phyloP scores from a whole-genome alignment of 2,329 filamentous ascomycete genomes.

The Scedosporium apiospermum region DNA sequence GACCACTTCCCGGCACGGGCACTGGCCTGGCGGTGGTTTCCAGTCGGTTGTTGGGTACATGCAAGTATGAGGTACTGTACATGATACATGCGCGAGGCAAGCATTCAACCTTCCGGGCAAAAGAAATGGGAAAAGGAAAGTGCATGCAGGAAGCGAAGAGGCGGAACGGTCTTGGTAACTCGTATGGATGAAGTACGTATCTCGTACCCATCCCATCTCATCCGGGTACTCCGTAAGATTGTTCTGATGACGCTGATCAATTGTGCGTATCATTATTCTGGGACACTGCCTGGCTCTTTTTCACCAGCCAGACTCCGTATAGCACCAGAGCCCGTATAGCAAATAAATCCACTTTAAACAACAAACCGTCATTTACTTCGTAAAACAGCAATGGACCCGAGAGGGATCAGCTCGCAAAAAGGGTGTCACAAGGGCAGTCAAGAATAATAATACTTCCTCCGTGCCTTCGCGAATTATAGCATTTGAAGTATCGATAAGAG shows the following conservation, averaged over 20 bases:
- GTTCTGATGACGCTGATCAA: too few species aligned
- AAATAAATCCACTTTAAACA: too few species aligned
- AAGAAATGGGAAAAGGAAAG: not conserved
- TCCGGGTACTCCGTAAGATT: too few species aligned
- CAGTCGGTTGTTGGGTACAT: not conserved
- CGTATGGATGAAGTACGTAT: too few species aligned
- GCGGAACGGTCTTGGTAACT: too few species aligned
- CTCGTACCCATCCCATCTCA: too few species aligned
- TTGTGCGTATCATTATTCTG: not conserved
- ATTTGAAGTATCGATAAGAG: too few species aligned
- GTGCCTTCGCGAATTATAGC: not conserved
- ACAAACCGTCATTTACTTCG: too few species aligned
- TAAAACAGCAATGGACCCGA: too few species aligned
- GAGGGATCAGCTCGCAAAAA: too few species aligned
- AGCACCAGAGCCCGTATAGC: not conserved
- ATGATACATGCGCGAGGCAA: not conserved
- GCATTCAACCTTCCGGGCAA: not conserved
- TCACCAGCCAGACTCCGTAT: not conserved
- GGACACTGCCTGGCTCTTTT: not conserved
- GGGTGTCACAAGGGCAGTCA: too few species aligned
- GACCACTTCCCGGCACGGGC: not conserved
- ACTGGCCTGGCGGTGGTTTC: not conserved
- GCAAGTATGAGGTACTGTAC: not conserved
- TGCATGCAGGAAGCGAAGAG: not conserved
- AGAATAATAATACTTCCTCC: not conserved